Evolutionary conservation across 2,329 filamentous ascomycete genomes (phyloP), one percentile per base, ranked within the genome.

Genomic region (Aspergillus awamori): DNA sequence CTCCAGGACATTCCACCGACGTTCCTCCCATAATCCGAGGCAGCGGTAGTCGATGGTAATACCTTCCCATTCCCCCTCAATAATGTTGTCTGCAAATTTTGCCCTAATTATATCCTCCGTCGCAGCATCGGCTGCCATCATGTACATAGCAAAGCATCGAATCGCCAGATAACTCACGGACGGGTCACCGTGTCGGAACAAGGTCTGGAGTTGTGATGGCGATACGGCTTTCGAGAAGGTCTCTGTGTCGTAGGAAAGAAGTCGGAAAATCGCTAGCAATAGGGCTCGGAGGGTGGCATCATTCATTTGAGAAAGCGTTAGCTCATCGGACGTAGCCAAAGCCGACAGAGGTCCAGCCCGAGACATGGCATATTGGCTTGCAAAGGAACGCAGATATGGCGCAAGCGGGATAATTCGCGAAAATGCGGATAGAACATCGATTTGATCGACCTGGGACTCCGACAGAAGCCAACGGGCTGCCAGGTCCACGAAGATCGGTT

Each of bases 331-430:
- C 57, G 68, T 70, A 66, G 67, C 68, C 66, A 71, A 72, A 64
- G 66, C 66, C 58, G 74, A 72, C 62, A 76, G 68, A 66, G 65
- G 64, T 70, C 73, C 72, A 67, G 70, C 67, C 65, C 71, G 69
- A 62, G 69, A 72, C 57, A 69, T 63, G 53, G 75, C 69, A 67
- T 76, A 73, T 70, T 81, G 81, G 76, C 88, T 85, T 63, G 92
- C 84, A 74, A 93, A 91, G 62, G 87, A 85, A 57, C 89, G 87
- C 47, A 98, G 82, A 72, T 94, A 87, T 54, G 92, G 90, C 66
- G 91, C 90, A 81, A 95, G 89, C 17, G 92, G 91, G 69, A 97
- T 76, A 64, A 97, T 83, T 70, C 90, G 86, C 63, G 91, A 89
- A 79, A 97, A 90, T 33, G 91, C 89, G 59, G 88, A 84, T 65